A percentile compares a stretch with the other conserved stretches of the same genome.
These are phyloP conservation scores for Excoecaria cochinchinensis DNA, from an alignment of 345 rosid species.

Conservation along the genomic window DNA sequence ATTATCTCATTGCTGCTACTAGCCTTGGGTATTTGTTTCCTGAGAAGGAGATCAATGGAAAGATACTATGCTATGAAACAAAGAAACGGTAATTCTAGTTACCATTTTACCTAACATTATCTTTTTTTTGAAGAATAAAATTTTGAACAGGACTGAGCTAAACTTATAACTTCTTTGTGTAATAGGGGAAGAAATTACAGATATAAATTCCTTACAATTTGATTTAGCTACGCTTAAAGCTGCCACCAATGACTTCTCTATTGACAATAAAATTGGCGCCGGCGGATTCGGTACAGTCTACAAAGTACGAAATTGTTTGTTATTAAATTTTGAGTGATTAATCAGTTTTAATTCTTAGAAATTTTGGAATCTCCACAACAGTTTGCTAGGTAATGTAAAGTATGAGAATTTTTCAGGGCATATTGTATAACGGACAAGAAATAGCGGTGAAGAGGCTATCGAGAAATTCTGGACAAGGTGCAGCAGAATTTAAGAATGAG, in stretches of 20 bases:
- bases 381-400: not conserved
- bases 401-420: slow-evolving; percentile 4
- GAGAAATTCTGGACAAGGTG: not conserved
- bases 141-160: not conserved
- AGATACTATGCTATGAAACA: not conserved
- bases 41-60: not conserved
- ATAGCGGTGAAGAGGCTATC: slow-evolving; percentile 16
- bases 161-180: not conserved
- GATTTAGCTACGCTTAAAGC: not conserved
- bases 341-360: not conserved
- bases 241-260: not conserved
- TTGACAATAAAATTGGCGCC: not conserved
- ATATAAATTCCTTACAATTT: not conserved
- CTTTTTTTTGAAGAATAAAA: not conserved
- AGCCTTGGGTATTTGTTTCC: not conserved
- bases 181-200: not conserved
- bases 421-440: not conserved
- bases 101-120: not conserved
- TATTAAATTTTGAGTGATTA: not conserved
- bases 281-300: slow-evolving; percentile 52
- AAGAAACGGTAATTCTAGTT: not conserved
- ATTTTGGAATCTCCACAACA: too few relatives aligned
- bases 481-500: slow-evolving; percentile 29
- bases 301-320: slow-evolving; percentile 33
- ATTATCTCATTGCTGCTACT: not conserved